Base-by-base conservation (phyloP, 2,329 filamentous ascomycete species). In the Fusarium ambrosium region DNA sequence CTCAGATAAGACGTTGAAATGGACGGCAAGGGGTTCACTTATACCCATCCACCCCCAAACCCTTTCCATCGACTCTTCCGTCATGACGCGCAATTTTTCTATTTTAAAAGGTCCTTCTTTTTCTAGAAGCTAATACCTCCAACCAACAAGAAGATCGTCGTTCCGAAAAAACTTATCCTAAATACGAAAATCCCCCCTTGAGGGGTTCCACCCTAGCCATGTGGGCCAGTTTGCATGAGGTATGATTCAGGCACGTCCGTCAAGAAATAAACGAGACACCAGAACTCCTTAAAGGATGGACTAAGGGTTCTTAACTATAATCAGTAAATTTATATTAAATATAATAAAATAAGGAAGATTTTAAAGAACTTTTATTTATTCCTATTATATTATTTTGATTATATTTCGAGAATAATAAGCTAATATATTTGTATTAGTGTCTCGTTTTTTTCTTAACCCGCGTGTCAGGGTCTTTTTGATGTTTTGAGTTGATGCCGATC, bases 171-270 rank as follows among this genome's bases (percentile, higher is more conserved):
- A 27, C 16, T 7, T 29, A 45, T 22, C 6, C 16, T 63, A 34
- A 24, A 63, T 63, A 63, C 45, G 45, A 63, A 63, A 63, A 63
- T 9, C 34, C 45, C 32, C 32, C 24, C 24, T 48, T 24, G 13
- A 48, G 18, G 20, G 61, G 61, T 63, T 37, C 61, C 61, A 63
- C 61, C 37, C 53, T 24, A 27, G 24, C 9, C 29, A 27, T 41
- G 34, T 63, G 61, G 45, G 61, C 34, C 41, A 22, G 14, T 34
- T 16, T 16, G 34, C 13, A 32, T 24, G 20, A 29, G 41, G 29
- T 36, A 22, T 36, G 39, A 48, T 45, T 48, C 59, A 45, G 39
- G 22, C 29, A 32, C 9, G 3, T 32, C 10, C 27, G 8, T 29
- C 8, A 29, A 29, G 27, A 29, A 29, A 29, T 29, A 29, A 32